Evolutionary conservation across 202 grass and related monocot species (phyloP).

Genomic region (Elaeis oleifera): DNA sequence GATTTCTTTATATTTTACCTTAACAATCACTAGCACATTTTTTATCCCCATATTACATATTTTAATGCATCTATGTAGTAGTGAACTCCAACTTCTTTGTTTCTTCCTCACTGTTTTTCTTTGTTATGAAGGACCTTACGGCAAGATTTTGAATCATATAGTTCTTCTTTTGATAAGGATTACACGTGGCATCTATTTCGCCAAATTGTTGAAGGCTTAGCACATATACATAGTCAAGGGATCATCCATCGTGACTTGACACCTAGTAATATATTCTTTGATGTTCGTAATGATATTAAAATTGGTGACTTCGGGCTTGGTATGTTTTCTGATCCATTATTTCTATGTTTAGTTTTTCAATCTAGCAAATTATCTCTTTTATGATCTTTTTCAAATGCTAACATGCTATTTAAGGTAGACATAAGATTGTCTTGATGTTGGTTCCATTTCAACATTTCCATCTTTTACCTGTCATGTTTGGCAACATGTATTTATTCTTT

Average conservation of each 20-base stretch:
- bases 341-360: slow-evolving; percentile 22
- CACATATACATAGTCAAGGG: slow-evolving; percentile 96
- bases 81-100: background rate
- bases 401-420: too few relatives aligned
- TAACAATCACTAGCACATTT: too few relatives aligned
- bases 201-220: slow-evolving; percentile 95
- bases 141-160: slow-evolving; percentile 73
- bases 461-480: too few relatives aligned
- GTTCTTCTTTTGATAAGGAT: slow-evolving; percentile 64
- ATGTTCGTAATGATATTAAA: slow-evolving; percentile 95
- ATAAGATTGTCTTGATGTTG: too few relatives aligned
- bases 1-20: too few relatives aligned
- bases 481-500: too few relatives aligned
- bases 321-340: slow-evolving; percentile 26
- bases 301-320: slow-evolving; percentile 96
- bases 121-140: slow-evolving; percentile 57
- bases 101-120: slow-evolving; percentile 25
- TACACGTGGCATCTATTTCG: slow-evolving; percentile 84
- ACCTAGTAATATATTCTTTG: slow-evolving; percentile 97
- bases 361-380: slow-evolving; percentile 14
- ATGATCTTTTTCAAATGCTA: slow-evolving; percentile 4
- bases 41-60: background rate
- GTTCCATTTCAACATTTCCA: too few relatives aligned
- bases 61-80: slow-evolving; percentile 4
- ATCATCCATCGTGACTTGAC: slow-evolving; percentile 97